Evolutionary conservation across 2,329 filamentous ascomycete species (phyloP).

Genomic region (Fusarium sp.): DNA sequence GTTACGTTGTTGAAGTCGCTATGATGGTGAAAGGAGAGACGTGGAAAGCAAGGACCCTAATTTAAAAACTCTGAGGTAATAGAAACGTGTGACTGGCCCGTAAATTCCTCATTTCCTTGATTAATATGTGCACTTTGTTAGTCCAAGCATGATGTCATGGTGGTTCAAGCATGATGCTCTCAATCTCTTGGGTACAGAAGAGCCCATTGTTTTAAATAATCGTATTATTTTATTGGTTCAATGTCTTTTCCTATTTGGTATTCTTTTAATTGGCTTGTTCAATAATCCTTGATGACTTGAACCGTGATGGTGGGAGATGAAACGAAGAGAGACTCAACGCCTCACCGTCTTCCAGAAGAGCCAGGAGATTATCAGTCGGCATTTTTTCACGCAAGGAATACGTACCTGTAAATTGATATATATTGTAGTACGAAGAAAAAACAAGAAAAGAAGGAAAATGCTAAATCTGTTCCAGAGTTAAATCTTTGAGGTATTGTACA

Average conservation of each 20-base stretch:
- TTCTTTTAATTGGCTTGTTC: neutral
- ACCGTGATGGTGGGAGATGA: too few species aligned
- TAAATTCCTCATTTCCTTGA: accelerated
- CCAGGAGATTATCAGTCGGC: neutral
- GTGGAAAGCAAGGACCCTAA: too few species aligned
- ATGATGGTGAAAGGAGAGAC: neutral
- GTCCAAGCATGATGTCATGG: slow-evolving; percentile 4
- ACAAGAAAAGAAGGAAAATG: too few species aligned
- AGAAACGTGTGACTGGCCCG: neutral
- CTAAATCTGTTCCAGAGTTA: too few species aligned
- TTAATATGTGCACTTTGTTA: neutral
- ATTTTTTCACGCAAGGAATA: neutral
- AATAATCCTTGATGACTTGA: too few species aligned
- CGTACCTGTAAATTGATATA: too few species aligned
- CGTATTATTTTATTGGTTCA: accelerated
- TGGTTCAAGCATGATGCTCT: slow-evolving; percentile 5
- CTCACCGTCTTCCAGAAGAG: neutral
- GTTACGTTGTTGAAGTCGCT: neutral
- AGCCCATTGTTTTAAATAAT: neutral
- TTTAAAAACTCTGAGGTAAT: accelerated
- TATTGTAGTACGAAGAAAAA: too few species aligned
- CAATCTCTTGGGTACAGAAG: neutral
- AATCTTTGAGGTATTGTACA: too few species aligned
- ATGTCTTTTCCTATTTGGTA: accelerated
- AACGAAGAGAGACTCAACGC: neutral